Base-by-base conservation (phyloP, 768 basidiomycete species). In the Suillus discolor region DNA sequence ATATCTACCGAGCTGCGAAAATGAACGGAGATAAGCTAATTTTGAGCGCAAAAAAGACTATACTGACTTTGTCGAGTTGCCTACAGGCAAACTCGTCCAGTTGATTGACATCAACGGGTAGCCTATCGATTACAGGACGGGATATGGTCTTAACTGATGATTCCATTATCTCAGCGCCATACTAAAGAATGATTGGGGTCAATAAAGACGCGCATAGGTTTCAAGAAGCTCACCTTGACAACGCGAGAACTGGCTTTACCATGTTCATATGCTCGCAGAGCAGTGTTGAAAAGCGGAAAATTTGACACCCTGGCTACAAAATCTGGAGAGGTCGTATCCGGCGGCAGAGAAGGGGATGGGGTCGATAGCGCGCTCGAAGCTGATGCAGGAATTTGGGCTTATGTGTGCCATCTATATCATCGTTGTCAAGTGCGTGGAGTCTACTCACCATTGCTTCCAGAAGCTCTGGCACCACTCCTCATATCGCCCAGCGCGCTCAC, bases 61-160 rank as follows among this genome's bases (percentile, higher is more conserved):
- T 18, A 82, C 89, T 72, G 68, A 95, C 91, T 75, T 87, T 84
- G 78, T 96, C 93, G 47, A 96, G 83, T 74, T 96, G 93, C 65
- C 93, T 84, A 73, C 92, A 93, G 2, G 94, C 94, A 76, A 95
- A 95, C 66, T 93, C 93, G 67, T 96, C 94, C 16, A 96, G 78
- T 71, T 89, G 87, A 66, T 84, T 86, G 34, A 91, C 88, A 65
- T 83, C 84, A 57, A 92, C 89, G 12, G 92, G 91, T 0, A 95
- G 81, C 34, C 90, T 85, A 64, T 91, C 86, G 61, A 94, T 90
- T 57, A 94, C 93, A 34, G 93, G 93, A 20, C 88, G 83, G 34
- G 92, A 92, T 47, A 95, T 88, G 20, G 88, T 84, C 75, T 90
- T 91, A 45, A 95, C 88, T 63, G 90, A 89, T 4, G 88, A 91